These are phyloP conservation scores for Gentiana straminea DNA, from an alignment of 257 asterid species.

Conservation along the genomic window DNA sequence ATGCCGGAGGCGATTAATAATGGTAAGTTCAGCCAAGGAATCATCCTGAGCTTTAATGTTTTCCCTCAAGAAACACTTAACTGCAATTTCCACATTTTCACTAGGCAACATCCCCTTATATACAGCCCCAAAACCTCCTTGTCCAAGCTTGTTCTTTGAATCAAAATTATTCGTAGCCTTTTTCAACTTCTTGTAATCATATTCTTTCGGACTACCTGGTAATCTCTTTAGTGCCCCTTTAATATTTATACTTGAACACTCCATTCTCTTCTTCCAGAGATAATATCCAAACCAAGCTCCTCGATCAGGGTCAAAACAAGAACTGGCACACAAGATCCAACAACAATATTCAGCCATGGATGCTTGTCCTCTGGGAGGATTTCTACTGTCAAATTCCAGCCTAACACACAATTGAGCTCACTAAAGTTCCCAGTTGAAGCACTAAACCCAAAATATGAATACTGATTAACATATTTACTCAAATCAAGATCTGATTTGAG, in stretches of 20 bases:
- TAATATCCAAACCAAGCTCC: constrained; percentile 26
- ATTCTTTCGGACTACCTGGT: constrained; percentile 80
- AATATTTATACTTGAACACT: constrained; percentile 26
- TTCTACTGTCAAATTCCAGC: constrained; percentile 69
- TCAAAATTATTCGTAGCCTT: constrained; percentile 65
- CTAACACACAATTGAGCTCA: constrained; percentile 57
- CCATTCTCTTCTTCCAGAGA: constrained; percentile 18
- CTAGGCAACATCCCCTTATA: not conserved
- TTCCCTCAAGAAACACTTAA: constrained; percentile 34
- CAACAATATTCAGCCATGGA: constrained; percentile 16
- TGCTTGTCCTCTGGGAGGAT: constrained; percentile 20
- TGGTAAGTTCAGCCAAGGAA: constrained; percentile 82
- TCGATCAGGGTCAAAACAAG: constrained; percentile 24
- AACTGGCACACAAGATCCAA: constrained; percentile 45
- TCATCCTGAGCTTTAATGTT: constrained; percentile 69
- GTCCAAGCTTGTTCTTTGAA: constrained; percentile 59
- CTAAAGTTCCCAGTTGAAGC: constrained; percentile 61
- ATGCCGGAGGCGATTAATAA: constrained; percentile 79
- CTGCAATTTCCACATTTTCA: constrained; percentile 6
- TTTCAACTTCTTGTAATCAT: constrained; percentile 48
- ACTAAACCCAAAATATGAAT: constrained; percentile 75
- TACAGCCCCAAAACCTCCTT: constrained; percentile 39
- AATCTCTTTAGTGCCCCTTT: constrained; percentile 53
- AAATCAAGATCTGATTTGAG: constrained; percentile 24
- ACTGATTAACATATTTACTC: constrained; percentile 25